Base-by-base conservation (phyloP, 2,329 filamentous ascomycete genomes). In the Aureobasidium leucospermi region DNA sequence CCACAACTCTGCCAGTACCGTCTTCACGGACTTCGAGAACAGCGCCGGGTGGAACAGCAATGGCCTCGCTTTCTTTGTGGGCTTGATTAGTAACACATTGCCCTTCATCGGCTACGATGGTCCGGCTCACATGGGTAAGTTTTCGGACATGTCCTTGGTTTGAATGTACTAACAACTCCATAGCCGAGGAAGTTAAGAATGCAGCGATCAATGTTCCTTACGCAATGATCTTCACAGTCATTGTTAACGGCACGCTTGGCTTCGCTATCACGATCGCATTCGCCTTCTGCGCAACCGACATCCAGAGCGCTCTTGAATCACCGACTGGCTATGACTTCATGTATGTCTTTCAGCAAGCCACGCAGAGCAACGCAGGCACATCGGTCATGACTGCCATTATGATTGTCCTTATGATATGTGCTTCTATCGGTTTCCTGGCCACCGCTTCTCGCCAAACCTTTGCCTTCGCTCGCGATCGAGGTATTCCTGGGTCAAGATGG, bases 131-230 rank as follows among this genome's bases (percentile, higher is more conserved):
- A 23, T 23, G 23, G 23, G 23, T 23, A 23, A 19, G 19, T 19
- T 19, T 19, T 19, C 2, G 19, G 19, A 19, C 1, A 19, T 19
- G 2, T 19, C 2, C 19, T 19, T 19, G 19, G 1, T 19, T 2
- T 19, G 1, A 1, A 19, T 19, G 1, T 19, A 23, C 34, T 38
- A 38, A 38, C 34, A 38, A n/a, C n/a, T n/a, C n/a, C n/a, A n/a
- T n/a, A 67, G 76, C 78, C 6, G 79, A 81, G 65, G 79, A 81
- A 65, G 76, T 81, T 31, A 70, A 74, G 48, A 73, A 79, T 51
- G 76, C 79, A 0, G 74, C 76, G 1, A 65, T 74, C 8, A 74
- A 77, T 45, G 74, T 81, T 2, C 79, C 79, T 2, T 67, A 71
- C 61, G 75, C 76, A 5, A 79, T 82, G 67, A 72, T 81, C 38